Base-by-base conservation (phyloP, 306 rosid genomes). In the Delonix regia region DNA sequence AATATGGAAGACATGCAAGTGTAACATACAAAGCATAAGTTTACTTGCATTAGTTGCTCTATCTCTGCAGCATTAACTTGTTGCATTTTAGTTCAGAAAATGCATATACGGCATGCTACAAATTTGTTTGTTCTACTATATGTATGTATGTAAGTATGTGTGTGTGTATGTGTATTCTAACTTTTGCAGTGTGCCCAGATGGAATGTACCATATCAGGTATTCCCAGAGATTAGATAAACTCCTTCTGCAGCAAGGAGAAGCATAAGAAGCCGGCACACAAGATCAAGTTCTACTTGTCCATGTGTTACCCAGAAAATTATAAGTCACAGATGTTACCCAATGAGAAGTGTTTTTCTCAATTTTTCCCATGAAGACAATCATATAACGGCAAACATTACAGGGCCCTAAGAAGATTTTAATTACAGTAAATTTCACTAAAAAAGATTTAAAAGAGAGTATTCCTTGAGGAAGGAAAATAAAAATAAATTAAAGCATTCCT, bases 21-120 rank as follows among this genome's bases (percentile, higher is more conserved):
- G 66, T 25, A 45, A 70, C 41, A 51, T 51, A 65, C 14, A 69
- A 71, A 62, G 16, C 57, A 60, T 30, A 83, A 55, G 6, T 41
- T 36, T 34, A 19, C 13, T 22, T 10, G 28, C 44, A 71, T 71
- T 51, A 19, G 33, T 33, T 28, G 41, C 62, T 28, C 28, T 0
- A n/a, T 34, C 47, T n/a, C 47, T n/a, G 64, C 48, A 52, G 19
- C 63, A 34, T 52, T 52, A 52, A 48, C 28, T 49, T 28, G 44
- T 16, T 47, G 30, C 61, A 30, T 45, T 70, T 61, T 30, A 28
- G 4, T 9, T 57, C 36, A 57, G 41, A n/a, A 24, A 8, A 27
- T 15, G 41, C 42, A 47, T 28, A 71, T 30, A 25, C 4, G 27
- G 65, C 14, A 53, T 51, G n/a, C 38, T 45, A 69, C 41, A 47